phyloP scores from a whole-genome alignment of 148 eudicot genomes.

The Mesembryanthemum crystallinum region DNA sequence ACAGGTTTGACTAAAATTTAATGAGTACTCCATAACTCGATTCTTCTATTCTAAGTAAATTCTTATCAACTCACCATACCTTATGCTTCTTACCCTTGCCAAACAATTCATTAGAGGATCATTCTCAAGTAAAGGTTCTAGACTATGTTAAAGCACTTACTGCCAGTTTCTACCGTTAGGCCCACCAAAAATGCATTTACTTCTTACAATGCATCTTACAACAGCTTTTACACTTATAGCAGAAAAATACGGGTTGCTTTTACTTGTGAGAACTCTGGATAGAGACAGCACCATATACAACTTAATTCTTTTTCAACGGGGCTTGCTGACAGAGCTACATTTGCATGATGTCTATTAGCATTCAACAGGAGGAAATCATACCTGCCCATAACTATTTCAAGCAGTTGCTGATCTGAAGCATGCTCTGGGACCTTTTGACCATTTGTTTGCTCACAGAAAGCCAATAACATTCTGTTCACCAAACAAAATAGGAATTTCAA shows the following conservation, averaged over 20 bases:
- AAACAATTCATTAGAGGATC: background rate
- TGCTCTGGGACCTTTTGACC: conserved; percentile 60
- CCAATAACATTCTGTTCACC: conserved; percentile 75
- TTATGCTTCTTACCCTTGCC: background rate
- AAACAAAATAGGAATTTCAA: conserved; percentile 22
- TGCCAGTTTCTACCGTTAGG: background rate
- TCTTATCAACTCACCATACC: background rate
- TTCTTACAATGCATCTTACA: background rate
- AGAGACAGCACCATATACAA: background rate
- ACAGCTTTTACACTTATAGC: background rate
- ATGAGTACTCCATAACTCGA: background rate
- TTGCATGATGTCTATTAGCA: conserved; percentile 6
- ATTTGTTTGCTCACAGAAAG: conserved; percentile 85
- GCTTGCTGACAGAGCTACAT: background rate
- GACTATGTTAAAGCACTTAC: background rate
- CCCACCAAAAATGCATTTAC: background rate
- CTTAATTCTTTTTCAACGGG: background rate
- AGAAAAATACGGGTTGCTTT: background rate
- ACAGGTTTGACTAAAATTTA: background rate
- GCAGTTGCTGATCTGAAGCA: conserved; percentile 89
- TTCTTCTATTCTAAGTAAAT: background rate
- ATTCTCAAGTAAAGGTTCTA: background rate
- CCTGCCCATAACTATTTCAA: conserved; percentile 91
- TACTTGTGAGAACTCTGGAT: background rate
- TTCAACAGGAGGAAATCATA: conserved; percentile 22